Percentiles rank a stretch among this genome's conserved stretches.
Evolutionary conservation across 2,329 filamentous ascomycete species (phyloP).

Genomic region (Trichoderma brevicompactum): DNA sequence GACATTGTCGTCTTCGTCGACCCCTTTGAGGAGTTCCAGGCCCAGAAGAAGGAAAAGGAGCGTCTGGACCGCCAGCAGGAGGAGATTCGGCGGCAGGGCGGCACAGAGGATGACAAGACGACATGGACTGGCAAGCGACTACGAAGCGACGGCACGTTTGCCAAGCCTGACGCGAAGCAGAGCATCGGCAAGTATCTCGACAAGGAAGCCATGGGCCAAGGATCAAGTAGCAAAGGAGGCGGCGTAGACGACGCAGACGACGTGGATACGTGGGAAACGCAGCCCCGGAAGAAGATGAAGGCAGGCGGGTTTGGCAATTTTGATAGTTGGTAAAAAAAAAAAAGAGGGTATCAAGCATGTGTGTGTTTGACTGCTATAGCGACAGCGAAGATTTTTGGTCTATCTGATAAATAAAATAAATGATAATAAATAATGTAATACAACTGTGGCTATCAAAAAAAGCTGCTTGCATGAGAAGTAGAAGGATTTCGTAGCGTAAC

Average conservation of each 20-base stretch:
- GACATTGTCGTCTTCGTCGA: constrained; percentile 88
- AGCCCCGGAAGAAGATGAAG: constrained; percentile 80
- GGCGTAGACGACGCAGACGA: constrained; percentile 63
- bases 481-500: not conserved
- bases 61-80: constrained; percentile 61
- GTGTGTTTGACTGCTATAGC: not conserved
- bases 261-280: constrained; percentile 67
- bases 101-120: constrained; percentile 82
- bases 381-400: constrained; percentile 5
- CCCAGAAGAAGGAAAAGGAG: constrained; percentile 70
- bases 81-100: constrained; percentile 66
- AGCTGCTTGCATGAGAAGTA: not conserved
- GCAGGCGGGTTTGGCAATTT: constrained; percentile 89
- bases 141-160: constrained; percentile 65
- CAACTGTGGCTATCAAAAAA: not conserved
- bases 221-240: constrained; percentile 51
- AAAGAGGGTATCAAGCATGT: not conserved
- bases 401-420: not conserved
- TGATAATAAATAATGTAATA: constrained; percentile 13
- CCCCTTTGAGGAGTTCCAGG: constrained; percentile 91
- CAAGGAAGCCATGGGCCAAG: constrained; percentile 47
- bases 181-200: constrained; percentile 83
- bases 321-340: constrained; percentile 72
- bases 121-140: constrained; percentile 98
- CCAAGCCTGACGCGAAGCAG: constrained; percentile 47